phyloP scores from a whole-genome alignment of 1,139 yeast species.

The Yamadazyma atlantica region DNA sequence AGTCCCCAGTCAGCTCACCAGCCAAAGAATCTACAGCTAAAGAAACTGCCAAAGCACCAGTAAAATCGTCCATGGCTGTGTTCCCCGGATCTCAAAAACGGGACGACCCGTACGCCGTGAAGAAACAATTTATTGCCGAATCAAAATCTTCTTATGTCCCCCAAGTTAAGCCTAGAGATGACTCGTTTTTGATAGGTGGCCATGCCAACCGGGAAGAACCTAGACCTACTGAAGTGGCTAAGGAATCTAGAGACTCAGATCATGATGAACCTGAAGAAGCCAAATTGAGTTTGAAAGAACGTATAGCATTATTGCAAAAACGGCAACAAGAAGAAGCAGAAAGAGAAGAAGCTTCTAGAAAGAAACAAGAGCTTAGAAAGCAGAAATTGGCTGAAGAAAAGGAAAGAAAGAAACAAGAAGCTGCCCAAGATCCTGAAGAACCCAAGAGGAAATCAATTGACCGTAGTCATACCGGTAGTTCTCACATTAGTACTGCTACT shows the following conservation, averaged over 20 bases:
- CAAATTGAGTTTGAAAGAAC: slow-evolving; percentile 77
- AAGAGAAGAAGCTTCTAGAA: slow-evolving; percentile 61
- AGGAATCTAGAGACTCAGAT: slow-evolving; percentile 17
- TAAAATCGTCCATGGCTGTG: slow-evolving; percentile 22
- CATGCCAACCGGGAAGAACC: slow-evolving; percentile 28
- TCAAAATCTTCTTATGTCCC: slow-evolving; percentile 48
- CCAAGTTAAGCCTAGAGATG: slow-evolving; percentile 43
- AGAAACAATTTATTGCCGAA: slow-evolving; percentile 43
- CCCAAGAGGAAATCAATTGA: slow-evolving; percentile 2
- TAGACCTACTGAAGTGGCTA: slow-evolving; percentile 12
- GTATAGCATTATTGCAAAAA: slow-evolving; percentile 81
- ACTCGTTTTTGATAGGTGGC: slow-evolving; percentile 29
- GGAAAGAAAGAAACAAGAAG: slow-evolving; percentile 18
- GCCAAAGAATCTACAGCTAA: too few species aligned
- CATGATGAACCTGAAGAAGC: slow-evolving; percentile 29
- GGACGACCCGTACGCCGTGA: slow-evolving; percentile 43
- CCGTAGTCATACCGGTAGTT: slow-evolving; percentile 11
- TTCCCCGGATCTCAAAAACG: slow-evolving; percentile 24
- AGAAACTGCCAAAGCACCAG: too few species aligned
- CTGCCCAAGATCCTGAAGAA: slow-evolving; percentile 5
- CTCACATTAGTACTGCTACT: slow-evolving; percentile 6
- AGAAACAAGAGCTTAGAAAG: slow-evolving; percentile 57
- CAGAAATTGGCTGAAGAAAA: slow-evolving; percentile 40
- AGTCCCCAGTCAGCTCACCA: too few species aligned
- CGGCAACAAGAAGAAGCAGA: slow-evolving; percentile 82